phyloP scores from a whole-genome alignment of 345 rosid species.

The Linum lewisii region DNA sequence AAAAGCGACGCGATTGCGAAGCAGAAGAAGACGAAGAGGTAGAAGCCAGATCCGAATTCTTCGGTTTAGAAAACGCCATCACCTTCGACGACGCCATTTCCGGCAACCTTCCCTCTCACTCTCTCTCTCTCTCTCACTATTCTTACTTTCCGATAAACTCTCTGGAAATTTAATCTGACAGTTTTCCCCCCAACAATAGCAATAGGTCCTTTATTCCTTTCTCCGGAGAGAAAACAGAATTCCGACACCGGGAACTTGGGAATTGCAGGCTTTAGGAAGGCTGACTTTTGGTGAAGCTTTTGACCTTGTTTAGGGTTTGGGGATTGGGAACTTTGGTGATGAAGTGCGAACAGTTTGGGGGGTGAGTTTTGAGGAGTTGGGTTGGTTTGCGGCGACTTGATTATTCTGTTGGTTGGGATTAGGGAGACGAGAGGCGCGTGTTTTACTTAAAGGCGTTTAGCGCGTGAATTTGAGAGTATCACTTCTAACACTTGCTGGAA shows the following conservation, averaged over 20 bases:
- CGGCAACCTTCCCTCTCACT: constrained; percentile 4
- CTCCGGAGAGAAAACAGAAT: neutral
- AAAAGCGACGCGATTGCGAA: constrained; percentile 34
- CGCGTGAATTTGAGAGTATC: neutral
- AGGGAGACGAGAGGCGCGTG: constrained; percentile 17
- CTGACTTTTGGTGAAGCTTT: neutral
- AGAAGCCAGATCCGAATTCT: constrained; percentile 42
- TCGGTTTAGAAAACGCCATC: constrained; percentile 51
- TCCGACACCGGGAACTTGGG: neutral
- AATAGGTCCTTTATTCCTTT: neutral
- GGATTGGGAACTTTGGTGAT: constrained; percentile 8
- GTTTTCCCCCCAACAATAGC: neutral
- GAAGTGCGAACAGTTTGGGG: neutral
- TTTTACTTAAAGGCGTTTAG: neutral
- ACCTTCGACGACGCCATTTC: constrained; percentile 59
- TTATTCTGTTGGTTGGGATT: constrained; percentile 36
- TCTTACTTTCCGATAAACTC: neutral
- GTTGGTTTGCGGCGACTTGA: constrained; percentile 4
- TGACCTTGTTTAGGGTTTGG: constrained; percentile 6
- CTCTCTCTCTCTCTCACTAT: constrained; percentile 1
- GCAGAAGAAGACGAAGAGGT: constrained; percentile 9
- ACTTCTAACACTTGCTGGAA: neutral
- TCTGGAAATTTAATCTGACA: neutral
- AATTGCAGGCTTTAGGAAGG: neutral
- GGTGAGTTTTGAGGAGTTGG: neutral